phyloP scores from a whole-genome alignment of 129 eudicot species.

The Centrapalus pauciflorus region DNA sequence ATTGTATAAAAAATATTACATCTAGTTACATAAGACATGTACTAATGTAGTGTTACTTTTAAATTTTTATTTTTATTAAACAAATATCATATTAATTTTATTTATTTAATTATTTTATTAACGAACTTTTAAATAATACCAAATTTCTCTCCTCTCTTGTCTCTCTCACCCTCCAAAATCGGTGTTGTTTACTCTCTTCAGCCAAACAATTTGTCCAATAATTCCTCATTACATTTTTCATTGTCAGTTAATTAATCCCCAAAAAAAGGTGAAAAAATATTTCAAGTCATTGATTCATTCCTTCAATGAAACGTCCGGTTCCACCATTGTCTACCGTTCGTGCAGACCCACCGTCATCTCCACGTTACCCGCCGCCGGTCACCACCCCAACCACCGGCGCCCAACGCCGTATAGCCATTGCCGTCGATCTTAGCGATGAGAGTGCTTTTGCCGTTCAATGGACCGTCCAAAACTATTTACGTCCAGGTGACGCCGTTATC shows the following conservation, averaged over 20 bases:
- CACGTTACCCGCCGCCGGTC: constrained; percentile 32
- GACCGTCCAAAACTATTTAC: constrained; percentile 56
- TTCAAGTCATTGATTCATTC: not conserved
- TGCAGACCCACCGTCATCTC: constrained; percentile 34
- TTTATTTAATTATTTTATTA: too few species aligned
- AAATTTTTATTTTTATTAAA: too few species aligned
- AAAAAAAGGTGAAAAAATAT: not conserved
- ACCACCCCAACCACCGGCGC: constrained; percentile 32
- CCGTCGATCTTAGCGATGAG: constrained; percentile 57
- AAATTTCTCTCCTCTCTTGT: not conserved
- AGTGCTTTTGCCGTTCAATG: constrained; percentile 54
- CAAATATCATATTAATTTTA: too few species aligned
- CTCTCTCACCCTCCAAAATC: constrained; percentile 1
- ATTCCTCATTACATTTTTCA: constrained; percentile 13
- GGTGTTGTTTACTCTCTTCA: constrained; percentile 1
- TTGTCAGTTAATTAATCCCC: not conserved
- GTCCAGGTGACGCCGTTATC: constrained; percentile 56
- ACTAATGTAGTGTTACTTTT: too few species aligned
- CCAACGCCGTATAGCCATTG: constrained; percentile 53
- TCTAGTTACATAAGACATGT: too few species aligned
- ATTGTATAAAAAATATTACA: too few species aligned
- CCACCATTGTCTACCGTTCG: constrained; percentile 26
- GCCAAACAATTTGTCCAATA: constrained; percentile 14
- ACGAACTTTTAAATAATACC: too few species aligned
- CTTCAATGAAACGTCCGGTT: constrained; percentile 26